Base-by-base conservation (phyloP, 2,329 filamentous ascomycete genomes). In the Hawksworthiomyces lignivorus region DNA sequence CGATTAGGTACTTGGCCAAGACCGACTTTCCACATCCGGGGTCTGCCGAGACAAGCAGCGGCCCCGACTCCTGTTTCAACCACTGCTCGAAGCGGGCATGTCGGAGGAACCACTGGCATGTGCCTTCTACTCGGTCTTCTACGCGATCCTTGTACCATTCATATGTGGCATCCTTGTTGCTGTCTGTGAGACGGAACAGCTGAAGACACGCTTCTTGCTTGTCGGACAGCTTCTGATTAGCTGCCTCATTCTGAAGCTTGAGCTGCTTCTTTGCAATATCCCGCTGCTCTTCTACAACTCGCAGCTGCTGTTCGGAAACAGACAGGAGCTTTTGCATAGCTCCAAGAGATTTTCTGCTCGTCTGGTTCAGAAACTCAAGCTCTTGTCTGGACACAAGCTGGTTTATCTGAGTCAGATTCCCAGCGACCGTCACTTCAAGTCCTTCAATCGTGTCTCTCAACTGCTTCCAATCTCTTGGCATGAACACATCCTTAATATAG, bases 1-100 rank as follows among this genome's bases (percentile, higher is more conserved):
- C 55, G 15, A 62, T 46, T 0, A 65, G 52, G 33, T 56, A 57
- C 32, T 53, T 59, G 8, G 62, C 55, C 27, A 66, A 37, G 28
- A 59, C 61, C 0, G 62, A 65, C 45, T 65, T 65, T 3, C 62
- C 61, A 37, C 59, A 66, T 0, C 62, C 62, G 19, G 62, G 61
- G 45, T 64, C 62, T 3, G 59, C 62, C 2, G 63, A 54, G n/a
- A 65, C 54, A 21, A 62, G 50, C 7, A 67, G 44, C 0, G 55
- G 51, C 0, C 55, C 57, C 0, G 55, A 56, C 0, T 53, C 48
- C 8, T 51, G 34, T 4, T 44, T 33, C 15, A 55, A 24, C 62
- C 61, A 66, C 0, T 14, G 6, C 12, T 49, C 41, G 41, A 56
- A 65, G 27, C 52, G 38, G 1, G 50, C 19, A 31, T 65, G 56